These are phyloP conservation scores for Allantophomopsis lycopodina DNA, from an alignment of 2,329 filamentous ascomycete species.

Conservation along the genomic window DNA sequence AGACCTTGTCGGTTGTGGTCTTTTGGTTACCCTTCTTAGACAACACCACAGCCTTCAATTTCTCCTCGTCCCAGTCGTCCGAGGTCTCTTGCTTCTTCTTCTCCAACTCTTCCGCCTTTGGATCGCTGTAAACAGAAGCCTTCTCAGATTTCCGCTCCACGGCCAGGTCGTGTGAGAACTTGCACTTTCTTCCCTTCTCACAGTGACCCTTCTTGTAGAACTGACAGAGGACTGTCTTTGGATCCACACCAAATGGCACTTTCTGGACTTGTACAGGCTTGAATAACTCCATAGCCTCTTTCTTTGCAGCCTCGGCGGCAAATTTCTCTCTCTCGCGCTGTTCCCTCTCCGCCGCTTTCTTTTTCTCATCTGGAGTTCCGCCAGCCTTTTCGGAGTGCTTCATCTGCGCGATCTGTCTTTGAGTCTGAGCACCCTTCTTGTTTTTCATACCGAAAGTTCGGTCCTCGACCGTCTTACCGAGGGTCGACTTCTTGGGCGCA, in stretches of 20 bases:
- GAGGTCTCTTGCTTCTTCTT: slow-evolving; percentile 85
- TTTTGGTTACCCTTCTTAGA: slow-evolving; percentile 96
- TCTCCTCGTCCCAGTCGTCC: slow-evolving; percentile 96
- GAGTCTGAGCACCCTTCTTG: slow-evolving; percentile 86
- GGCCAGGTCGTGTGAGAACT: slow-evolving; percentile 85
- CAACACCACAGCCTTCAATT: slow-evolving; percentile 76
- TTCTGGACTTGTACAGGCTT: slow-evolving; percentile 93
- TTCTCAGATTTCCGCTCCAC: slow-evolving; percentile 89
- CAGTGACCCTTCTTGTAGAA: slow-evolving; percentile 97
- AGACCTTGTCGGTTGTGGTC: slow-evolving; percentile 95
- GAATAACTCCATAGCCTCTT: slow-evolving; percentile 69
- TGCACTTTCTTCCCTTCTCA: slow-evolving; percentile 96
- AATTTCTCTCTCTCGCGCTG: slow-evolving; percentile 76
- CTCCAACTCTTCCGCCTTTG: slow-evolving; percentile 57
- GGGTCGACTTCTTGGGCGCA: slow-evolving; percentile 37
- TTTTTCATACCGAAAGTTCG: slow-evolving; percentile 99
- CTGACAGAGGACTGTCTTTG: slow-evolving; percentile 91
- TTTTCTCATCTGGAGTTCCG: slow-evolving; percentile 79
- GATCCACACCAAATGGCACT: slow-evolving; percentile 93
- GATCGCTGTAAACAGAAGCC: slow-evolving; percentile 81
- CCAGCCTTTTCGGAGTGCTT: slow-evolving; percentile 57
- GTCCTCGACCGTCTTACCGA: slow-evolving; percentile 56
- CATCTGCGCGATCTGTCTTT: slow-evolving; percentile 83
- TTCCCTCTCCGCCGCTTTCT: slow-evolving; percentile 54
- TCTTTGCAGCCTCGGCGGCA: slow-evolving; percentile 73